Conservation (phyloP, 257 asterid genomes). For the Solanum chiquidenum region DNA sequence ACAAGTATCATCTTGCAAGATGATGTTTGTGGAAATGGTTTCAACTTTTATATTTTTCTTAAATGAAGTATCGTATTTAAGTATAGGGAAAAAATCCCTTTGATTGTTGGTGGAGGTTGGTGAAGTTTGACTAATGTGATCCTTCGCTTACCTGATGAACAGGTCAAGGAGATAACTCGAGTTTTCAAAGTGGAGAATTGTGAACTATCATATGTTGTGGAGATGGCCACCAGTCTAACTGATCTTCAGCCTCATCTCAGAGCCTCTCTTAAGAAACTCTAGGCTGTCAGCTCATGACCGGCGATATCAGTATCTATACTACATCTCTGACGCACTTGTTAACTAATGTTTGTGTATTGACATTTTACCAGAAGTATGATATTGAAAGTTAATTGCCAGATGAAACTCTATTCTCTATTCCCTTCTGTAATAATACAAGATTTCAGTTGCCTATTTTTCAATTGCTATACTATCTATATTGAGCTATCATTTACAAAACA, state of each 20-base stretch:
- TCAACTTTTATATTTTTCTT: not conserved
- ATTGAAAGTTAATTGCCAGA: not conserved
- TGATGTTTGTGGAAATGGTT: not conserved
- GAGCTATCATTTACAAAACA: not conserved
- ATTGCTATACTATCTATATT: not conserved
- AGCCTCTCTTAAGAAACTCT: conserved; percentile 42
- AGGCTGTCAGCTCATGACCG: not conserved
- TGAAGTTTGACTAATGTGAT: not conserved
- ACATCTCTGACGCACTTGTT: not conserved
- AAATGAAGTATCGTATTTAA: not conserved
- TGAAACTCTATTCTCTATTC: not conserved
- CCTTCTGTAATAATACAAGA: not conserved
- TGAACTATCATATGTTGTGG: conserved; percentile 38
- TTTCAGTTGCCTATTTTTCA: not conserved
- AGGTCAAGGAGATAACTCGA: conserved; percentile 55
- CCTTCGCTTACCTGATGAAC: not conserved
- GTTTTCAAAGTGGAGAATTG: conserved; percentile 33
- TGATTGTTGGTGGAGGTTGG: not conserved
- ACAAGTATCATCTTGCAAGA: not conserved
- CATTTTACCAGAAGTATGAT: not conserved
- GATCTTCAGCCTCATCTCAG: conserved; percentile 42
- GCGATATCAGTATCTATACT: not conserved
- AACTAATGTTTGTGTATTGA: not conserved
- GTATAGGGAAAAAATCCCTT: not conserved
- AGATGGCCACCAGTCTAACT: conserved; percentile 44